These are phyloP conservation scores for Camellia lanceoleosa DNA, from an alignment of 148 eudicot species.

Conservation along the genomic window DNA sequence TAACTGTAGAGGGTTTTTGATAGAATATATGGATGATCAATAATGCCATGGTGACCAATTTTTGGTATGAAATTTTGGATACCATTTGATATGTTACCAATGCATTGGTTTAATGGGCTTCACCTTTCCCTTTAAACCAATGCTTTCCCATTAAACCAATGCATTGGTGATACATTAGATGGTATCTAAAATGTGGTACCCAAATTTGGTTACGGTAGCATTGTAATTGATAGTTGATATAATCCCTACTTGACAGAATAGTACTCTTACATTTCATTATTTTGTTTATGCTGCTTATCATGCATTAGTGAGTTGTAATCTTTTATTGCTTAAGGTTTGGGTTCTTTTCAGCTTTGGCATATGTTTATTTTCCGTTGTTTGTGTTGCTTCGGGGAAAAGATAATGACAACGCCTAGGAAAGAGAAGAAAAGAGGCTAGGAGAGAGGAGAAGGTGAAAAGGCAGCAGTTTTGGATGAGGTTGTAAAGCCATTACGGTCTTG, in stretches of 20 bases:
- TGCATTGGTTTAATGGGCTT: too few species aligned
- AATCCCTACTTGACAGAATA: not conserved
- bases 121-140: too few species aligned
- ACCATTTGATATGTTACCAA: too few species aligned
- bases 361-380: not conserved
- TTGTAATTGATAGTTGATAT: too few species aligned
- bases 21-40: not conserved
- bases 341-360: not conserved
- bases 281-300: not conserved
- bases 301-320: not conserved
- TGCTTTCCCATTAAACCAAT: too few species aligned
- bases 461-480: conserved; percentile 77
- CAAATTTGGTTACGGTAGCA: too few species aligned
- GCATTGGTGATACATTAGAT: too few species aligned
- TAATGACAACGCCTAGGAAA: conserved; percentile 75
- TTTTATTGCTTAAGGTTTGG: not conserved
- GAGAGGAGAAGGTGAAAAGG: conserved; percentile 86
- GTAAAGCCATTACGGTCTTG: not conserved
- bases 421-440: conserved; percentile 67
- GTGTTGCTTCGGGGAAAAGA: conserved; percentile 57
- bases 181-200: too few species aligned
- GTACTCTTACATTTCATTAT: not conserved
- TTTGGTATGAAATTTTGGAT: too few species aligned
- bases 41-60: too few species aligned
- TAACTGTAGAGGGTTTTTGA: not conserved